A percentile compares a stretch with the other conserved stretches of the same genome.
Evolutionary conservation across 768 basidiomycete genomes (phyloP).

Genomic region (Amanita jacksonii): DNA sequence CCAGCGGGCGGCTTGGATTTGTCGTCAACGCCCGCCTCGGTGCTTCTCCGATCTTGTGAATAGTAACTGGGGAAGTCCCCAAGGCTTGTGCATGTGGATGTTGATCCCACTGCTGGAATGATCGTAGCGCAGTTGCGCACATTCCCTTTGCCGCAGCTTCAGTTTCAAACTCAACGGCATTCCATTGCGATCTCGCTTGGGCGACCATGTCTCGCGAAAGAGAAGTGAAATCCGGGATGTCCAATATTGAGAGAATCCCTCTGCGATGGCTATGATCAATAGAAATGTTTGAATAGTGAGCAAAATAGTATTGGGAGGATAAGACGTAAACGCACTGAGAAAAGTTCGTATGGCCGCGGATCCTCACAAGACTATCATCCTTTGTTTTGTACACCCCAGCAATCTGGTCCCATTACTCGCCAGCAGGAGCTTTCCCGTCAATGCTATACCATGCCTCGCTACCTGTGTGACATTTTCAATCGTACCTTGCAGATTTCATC

Average conservation of each 20-base stretch:
- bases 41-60: conserved; percentile 40
- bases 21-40: conserved; percentile 21
- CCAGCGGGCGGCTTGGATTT: conserved; percentile 25
- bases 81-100: conserved; percentile 39
- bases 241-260: conserved; percentile 39
- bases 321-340: conserved; percentile 35
- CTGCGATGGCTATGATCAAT: conserved; percentile 31
- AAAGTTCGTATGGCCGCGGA: conserved; percentile 61
- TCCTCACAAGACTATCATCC: conserved; percentile 37
- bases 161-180: conserved; percentile 38
- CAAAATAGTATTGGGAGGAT: too few species aligned
- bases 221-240: conserved; percentile 20
- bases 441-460: conserved; percentile 43
- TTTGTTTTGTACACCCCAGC: conserved; percentile 48
- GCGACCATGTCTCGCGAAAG: conserved; percentile 28
- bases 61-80: conserved; percentile 28
- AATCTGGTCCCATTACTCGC: conserved; percentile 35
- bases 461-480: conserved; percentile 19
- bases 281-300: background rate
- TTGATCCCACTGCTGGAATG: conserved; percentile 38
- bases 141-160: conserved; percentile 33
- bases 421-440: conserved; percentile 25
- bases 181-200: conserved; percentile 28
- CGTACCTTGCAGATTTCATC: background rate
- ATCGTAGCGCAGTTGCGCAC: conserved; percentile 42